Percentiles rank a stretch among this genome's conserved stretches.
phyloP scores from a whole-genome alignment of 345 rosid genomes.

The Eucalyptus regnans region DNA sequence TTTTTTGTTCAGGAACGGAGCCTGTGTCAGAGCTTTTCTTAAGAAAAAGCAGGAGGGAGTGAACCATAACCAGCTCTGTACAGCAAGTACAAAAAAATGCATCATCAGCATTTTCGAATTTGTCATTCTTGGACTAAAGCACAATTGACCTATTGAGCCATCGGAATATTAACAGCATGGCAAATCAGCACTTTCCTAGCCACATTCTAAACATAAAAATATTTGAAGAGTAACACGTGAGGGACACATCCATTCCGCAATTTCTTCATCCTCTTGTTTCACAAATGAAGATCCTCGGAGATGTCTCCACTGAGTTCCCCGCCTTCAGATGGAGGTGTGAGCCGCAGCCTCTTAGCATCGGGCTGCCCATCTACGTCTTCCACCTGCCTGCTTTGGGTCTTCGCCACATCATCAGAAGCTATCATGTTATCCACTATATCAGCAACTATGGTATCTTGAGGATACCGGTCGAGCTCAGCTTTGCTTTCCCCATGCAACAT shows the following conservation, averaged over 20 bases:
- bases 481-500: neutral
- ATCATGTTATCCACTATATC: neutral
- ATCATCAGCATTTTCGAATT: neutral
- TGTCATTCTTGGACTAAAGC: neutral
- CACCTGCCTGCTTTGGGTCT: neutral
- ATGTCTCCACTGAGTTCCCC: slow-evolving; percentile 1
- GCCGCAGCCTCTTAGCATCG: slow-evolving; percentile 49
- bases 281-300: slow-evolving; percentile 15
- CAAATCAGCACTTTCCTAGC: neutral
- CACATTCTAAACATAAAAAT: neutral
- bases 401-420: neutral
- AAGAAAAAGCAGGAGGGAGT: neutral
- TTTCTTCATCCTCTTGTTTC: neutral
- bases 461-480: neutral
- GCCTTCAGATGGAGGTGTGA: slow-evolving; percentile 14
- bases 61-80: neutral
- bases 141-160: neutral
- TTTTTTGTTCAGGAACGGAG: neutral
- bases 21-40: neutral
- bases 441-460: neutral
- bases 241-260: neutral
- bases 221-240: neutral
- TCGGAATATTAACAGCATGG: neutral
- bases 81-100: neutral
- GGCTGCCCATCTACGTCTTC: slow-evolving; percentile 22